These are phyloP conservation scores for Tricholoma hemisulphureum DNA, from an alignment of 768 basidiomycete species.

Conservation along the genomic window DNA sequence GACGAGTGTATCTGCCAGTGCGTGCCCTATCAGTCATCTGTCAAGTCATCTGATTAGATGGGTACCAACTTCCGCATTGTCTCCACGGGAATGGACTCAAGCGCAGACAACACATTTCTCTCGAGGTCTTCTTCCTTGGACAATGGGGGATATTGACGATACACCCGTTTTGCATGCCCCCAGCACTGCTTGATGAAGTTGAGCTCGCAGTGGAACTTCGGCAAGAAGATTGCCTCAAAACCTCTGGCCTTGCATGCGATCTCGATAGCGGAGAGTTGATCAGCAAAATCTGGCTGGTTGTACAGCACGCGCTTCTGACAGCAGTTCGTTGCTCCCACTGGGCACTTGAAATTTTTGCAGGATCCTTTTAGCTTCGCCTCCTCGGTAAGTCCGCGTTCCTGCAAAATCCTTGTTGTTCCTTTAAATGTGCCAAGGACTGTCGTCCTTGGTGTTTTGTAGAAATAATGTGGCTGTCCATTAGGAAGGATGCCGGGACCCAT, in stretches of 20 bases:
- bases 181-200: too few relatives aligned
- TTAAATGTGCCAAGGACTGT: neutral
- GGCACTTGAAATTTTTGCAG: conserved; percentile 1
- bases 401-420: neutral
- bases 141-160: too few relatives aligned
- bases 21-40: too few relatives aligned
- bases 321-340: neutral
- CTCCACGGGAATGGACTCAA: neutral
- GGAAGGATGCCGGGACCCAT: neutral
- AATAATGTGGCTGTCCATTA: neutral
- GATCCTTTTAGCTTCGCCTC: neutral
- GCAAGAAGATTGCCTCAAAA: too few relatives aligned
- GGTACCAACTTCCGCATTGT: neutral
- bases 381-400: too few relatives aligned
- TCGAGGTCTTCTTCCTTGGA: too few relatives aligned
- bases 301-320: too few relatives aligned
- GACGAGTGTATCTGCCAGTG: too few relatives aligned
- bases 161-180: too few relatives aligned
- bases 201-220: too few relatives aligned
- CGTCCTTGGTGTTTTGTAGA: neutral
- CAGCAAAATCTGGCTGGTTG: conserved; percentile 1
- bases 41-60: too few relatives aligned
- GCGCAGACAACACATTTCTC: neutral
- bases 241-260: neutral
- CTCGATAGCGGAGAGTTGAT: neutral